Percentiles rank a stretch among this genome's conserved stretches.
phyloP scores from a whole-genome alignment of 129 eudicot genomes.

The Flaveria bidentis region DNA sequence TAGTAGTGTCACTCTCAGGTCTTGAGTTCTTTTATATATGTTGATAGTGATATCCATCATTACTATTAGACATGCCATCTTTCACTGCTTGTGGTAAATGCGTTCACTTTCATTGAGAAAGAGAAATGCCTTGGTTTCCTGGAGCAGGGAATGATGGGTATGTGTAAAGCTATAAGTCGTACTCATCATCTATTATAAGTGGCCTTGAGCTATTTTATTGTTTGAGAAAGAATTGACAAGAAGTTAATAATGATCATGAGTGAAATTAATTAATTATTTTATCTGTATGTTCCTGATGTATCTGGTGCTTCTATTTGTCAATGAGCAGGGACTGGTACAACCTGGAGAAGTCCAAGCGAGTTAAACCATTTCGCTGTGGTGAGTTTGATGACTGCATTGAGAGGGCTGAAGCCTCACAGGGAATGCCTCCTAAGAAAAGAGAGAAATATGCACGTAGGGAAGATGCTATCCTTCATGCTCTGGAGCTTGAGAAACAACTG shows the following conservation, averaged over 20 bases:
- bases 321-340: constrained; percentile 79
- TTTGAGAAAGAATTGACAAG: not conserved
- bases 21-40: not conserved
- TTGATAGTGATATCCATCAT: not conserved
- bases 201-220: not conserved
- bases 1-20: constrained; percentile 14
- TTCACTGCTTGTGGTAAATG: not conserved
- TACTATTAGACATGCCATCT: not conserved
- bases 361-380: constrained; percentile 71
- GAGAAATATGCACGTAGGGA: constrained; percentile 67
- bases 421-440: constrained; percentile 66
- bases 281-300: not conserved
- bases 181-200: constrained; percentile 1
- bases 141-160: not conserved
- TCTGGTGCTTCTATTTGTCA: not conserved
- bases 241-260: not conserved
- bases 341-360: constrained; percentile 72
- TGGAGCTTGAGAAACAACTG: constrained; percentile 76
- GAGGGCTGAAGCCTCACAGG: constrained; percentile 65
- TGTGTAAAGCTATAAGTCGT: not conserved
- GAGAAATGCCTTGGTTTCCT: constrained; percentile 1
- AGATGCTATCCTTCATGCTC: constrained; percentile 73
- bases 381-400: constrained; percentile 77
- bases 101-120: not conserved
- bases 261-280: not conserved